Base-by-base conservation (phyloP, 164 flowering plant species). In the Pachysandra terminalis region DNA sequence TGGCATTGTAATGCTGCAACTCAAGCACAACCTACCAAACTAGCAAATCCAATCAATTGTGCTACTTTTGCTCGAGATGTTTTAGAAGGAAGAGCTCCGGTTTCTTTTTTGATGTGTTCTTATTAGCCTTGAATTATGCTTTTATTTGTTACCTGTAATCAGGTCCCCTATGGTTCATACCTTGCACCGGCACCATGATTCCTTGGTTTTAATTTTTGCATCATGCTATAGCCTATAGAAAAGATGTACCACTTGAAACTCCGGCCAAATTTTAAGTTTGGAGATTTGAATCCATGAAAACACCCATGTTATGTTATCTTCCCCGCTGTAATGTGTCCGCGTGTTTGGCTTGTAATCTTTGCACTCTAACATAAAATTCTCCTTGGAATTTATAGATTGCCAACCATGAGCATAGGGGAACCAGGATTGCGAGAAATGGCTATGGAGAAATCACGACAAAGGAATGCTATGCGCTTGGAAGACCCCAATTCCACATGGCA, bases 51-150 rank as follows among this genome's bases (percentile, higher is more conserved):
- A 5, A 93, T 96, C 61, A 93, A 96, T 8, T 96, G 99, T 80
- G 97, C 99, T 27, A 87, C 98, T 52, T 96, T 96, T 86, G 98
- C 99, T 63, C 99, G 88, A 78, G 99, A 96, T 80, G 97, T 93
- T 41, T 16, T 96, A 51, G 98, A 96, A 85, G 99, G 99, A 60
- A 90, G 98, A 79, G 96, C 96, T 17, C 77, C 64, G 28, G 84
- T 80, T 66, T 85, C 96, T 3, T 23, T 54, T 17, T 28, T n/a
- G 27, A 22, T 10, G 6, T 53, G 1, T 5, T 3, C 7, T 25
- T 10, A 40, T 16, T 22, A 17, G 64, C 19, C 13, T n/a, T n/a
- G n/a, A 24, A 40, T 5, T 40, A 23, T 17, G 9, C 58, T 15
- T 55, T 19, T 55, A 13, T 25, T 37, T n/a, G n/a, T n/a, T n/a